A percentile compares a stretch with the other conserved stretches of the same genome.
These are phyloP conservation scores for Zelonia costaricensis DNA, from an alignment of 208 protist genomes.

Conservation along the genomic window DNA sequence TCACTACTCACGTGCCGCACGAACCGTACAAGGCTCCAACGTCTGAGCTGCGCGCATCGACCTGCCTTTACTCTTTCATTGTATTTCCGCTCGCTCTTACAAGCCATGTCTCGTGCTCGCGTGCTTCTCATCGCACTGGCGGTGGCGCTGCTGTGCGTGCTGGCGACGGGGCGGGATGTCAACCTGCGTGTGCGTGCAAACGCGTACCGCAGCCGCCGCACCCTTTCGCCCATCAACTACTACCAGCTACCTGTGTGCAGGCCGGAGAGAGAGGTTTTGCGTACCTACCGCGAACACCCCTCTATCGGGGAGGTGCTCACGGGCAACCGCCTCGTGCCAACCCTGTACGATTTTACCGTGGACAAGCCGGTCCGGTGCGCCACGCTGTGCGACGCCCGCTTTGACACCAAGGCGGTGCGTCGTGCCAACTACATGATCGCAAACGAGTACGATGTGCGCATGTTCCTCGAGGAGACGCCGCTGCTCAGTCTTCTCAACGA, in stretches of 20 bases:
- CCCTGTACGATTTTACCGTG: slow-evolving; percentile 74
- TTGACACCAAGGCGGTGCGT: slow-evolving; percentile 23
- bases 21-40: no score
- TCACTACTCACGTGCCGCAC: background rate
- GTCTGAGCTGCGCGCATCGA: background rate
- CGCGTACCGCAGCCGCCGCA: slow-evolving; percentile 86
- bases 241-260: slow-evolving; percentile 92
- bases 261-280: slow-evolving; percentile 35
- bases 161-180: slow-evolving; percentile 9
- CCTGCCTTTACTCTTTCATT: background rate
- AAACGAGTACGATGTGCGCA: slow-evolving; percentile 54
- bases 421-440: slow-evolving; percentile 39
- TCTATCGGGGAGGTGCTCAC: slow-evolving; percentile 95
- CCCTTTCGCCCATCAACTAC: slow-evolving; percentile 94
- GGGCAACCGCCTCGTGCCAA: slow-evolving; percentile 94
- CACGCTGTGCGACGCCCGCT: slow-evolving; percentile 32
- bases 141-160: slow-evolving; percentile 12
- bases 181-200: slow-evolving; percentile 73
- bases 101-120: background rate
- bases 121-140: background rate
- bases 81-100: background rate
- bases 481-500: slow-evolving; percentile 23
- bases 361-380: slow-evolving; percentile 35
- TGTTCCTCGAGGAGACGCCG: slow-evolving; percentile 72
- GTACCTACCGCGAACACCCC: slow-evolving; percentile 43